phyloP scores from a whole-genome alignment of 768 basidiomycete species.

The Hygrocybe punicea region DNA sequence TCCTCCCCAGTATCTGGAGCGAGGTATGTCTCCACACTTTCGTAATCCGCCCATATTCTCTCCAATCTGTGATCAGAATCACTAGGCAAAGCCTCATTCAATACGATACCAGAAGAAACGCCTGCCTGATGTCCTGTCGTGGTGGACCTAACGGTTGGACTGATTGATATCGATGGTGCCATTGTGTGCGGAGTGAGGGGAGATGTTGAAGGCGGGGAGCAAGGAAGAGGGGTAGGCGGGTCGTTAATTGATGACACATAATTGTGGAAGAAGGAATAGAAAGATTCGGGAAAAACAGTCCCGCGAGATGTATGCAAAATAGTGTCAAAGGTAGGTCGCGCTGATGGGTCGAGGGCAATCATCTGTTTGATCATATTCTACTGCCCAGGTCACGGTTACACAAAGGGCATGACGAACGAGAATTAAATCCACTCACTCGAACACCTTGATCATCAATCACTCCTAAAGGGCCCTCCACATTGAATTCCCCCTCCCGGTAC shows the following conservation, averaged over 20 bases:
- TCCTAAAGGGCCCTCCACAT: slow-evolving; percentile 65
- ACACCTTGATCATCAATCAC: slow-evolving; percentile 80
- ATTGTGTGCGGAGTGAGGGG: slow-evolving; percentile 28
- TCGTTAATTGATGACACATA: slow-evolving; percentile 82
- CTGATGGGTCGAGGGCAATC: slow-evolving; percentile 75
- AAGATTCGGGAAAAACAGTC: slow-evolving; percentile 83
- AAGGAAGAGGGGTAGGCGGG: slow-evolving; percentile 47
- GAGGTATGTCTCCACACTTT: slow-evolving; percentile 72
- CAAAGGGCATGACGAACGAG: slow-evolving; percentile 20
- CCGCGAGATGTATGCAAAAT: slow-evolving; percentile 73
- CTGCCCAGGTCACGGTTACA: slow-evolving; percentile 12
- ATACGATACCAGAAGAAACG: slow-evolving; percentile 23
- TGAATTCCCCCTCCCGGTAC: slow-evolving; percentile 83
- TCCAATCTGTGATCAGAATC: slow-evolving; percentile 87
- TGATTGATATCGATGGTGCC: slow-evolving; percentile 33
- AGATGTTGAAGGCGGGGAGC: slow-evolving; percentile 36
- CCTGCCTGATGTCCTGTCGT: slow-evolving; percentile 23
- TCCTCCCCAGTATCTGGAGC: slow-evolving; percentile 45
- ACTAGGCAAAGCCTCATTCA: slow-evolving; percentile 51
- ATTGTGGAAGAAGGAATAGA: slow-evolving; percentile 92
- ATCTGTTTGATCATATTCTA: slow-evolving; percentile 87
- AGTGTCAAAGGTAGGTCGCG: slow-evolving; percentile 78
- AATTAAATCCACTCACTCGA: slow-evolving; percentile 51
- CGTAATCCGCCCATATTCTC: slow-evolving; percentile 83
- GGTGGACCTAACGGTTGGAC: slow-evolving; percentile 30